phyloP scores from a whole-genome alignment of 2,329 filamentous ascomycete species.

The Fusarium sp. region DNA sequence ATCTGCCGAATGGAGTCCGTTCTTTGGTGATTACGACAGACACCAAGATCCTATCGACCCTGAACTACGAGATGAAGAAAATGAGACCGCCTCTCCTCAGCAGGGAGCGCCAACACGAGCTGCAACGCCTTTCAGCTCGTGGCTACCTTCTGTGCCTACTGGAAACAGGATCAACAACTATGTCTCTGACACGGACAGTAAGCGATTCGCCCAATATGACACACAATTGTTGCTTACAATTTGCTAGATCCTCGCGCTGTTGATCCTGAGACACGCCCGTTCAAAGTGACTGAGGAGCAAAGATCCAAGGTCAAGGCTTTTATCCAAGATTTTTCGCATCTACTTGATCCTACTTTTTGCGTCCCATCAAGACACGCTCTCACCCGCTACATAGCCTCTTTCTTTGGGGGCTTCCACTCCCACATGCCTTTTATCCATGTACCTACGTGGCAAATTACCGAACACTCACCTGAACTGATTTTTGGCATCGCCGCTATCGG shows the following conservation, averaged over 20 bases:
- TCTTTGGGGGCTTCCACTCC: slow-evolving; percentile 50
- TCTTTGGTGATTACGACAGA: slow-evolving; percentile 46
- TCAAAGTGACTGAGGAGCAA: slow-evolving; percentile 51
- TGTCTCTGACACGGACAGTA: slow-evolving; percentile 18
- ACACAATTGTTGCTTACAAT: not conserved
- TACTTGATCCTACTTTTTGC: slow-evolving; percentile 47
- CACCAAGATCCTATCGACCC: not conserved
- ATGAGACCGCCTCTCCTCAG: not conserved
- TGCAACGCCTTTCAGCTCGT: slow-evolving; percentile 53
- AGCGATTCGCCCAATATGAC: not conserved
- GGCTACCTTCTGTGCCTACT: slow-evolving; percentile 52
- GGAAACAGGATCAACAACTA: slow-evolving; percentile 43
- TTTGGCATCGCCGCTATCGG: slow-evolving; percentile 50
- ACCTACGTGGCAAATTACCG: slow-evolving; percentile 49
- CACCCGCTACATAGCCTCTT: slow-evolving; percentile 49
- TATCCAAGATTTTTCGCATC: slow-evolving; percentile 4
- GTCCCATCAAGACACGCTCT: slow-evolving; percentile 53
- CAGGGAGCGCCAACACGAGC: slow-evolving; percentile 4
- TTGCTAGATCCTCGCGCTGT: not conserved
- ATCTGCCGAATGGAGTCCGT: slow-evolving; percentile 54
- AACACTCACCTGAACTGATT: slow-evolving; percentile 49
- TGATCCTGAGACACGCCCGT: slow-evolving; percentile 22
- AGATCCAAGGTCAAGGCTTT: slow-evolving; percentile 38
- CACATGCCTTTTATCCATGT: slow-evolving; percentile 54
- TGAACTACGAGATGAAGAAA: not conserved